A percentile compares a stretch with the other conserved stretches of the same genome.
phyloP scores from a whole-genome alignment of 208 protist genomes.

The Leishmania turanica region DNA sequence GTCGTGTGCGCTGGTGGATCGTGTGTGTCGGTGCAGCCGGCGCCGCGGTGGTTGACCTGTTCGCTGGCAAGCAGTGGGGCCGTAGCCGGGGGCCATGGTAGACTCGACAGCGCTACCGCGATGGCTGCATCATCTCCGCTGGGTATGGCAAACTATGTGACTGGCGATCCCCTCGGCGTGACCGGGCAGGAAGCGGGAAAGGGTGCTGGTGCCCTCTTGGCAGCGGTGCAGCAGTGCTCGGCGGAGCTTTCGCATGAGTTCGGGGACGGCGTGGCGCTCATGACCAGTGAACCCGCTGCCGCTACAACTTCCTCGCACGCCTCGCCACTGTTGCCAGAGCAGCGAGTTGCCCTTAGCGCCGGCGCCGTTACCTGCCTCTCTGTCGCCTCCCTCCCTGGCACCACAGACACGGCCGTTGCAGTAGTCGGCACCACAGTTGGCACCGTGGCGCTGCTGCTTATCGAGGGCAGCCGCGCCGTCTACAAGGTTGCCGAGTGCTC shows the following conservation, averaged over 20 bases:
- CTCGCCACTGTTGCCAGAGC: constrained; percentile 15
- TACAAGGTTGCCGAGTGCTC: constrained; percentile 40
- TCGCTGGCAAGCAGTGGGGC: neutral
- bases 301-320: neutral
- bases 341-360: constrained; percentile 5
- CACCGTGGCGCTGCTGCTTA: constrained; percentile 47
- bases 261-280: neutral
- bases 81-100: neutral
- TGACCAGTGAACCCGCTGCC: neutral
- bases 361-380: constrained; percentile 48
- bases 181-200: constrained; percentile 7
- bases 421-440: constrained; percentile 64
- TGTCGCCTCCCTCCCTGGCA: constrained; percentile 39
- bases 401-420: constrained; percentile 39
- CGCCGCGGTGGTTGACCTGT: constrained; percentile 9
- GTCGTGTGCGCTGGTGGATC: constrained; percentile 26
- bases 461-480: constrained; percentile 38
- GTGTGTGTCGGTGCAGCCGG: constrained; percentile 24
- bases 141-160: neutral
- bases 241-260: neutral
- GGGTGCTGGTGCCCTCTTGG: constrained; percentile 9
- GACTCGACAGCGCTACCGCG: neutral
- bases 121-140: neutral
- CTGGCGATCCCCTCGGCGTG: neutral
- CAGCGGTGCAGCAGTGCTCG: constrained; percentile 14